Base-by-base conservation (phyloP, 2,329 filamentous ascomycete genomes). In the Pseudocercospora fuligena region DNA sequence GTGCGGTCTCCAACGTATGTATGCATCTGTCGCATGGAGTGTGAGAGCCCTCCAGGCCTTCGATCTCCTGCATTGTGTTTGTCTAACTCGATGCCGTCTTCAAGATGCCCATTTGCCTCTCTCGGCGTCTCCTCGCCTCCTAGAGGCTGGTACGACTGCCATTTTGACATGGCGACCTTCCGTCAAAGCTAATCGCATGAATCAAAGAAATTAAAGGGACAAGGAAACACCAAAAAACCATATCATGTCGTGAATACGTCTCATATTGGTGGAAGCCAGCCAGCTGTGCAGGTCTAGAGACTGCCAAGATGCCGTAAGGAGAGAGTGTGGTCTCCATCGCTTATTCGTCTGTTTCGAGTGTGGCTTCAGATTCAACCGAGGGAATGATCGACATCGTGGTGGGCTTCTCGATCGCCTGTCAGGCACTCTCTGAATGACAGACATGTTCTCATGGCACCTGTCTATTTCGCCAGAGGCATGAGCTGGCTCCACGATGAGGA, bases 91-190 rank as follows among this genome's bases (percentile, higher is more conserved):
- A 61, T 29, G 14, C 16, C 25, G 33, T 23, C 23, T 40, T 63
- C 51, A 6, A 60, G 40, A 19, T 63, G 36, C 16, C 49, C 49
- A 19, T 59, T 46, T 23, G 33, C 60, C 1, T 54, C 57, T 23
- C 63, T 65, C 21, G 36, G 53, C 27, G 66, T 61, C 29, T 71
- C 66, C 8, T 66, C 69, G 51, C 67, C 66, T 54, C 68, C 68
- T 21, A 71, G 64, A 25, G 66, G 60, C 36, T 68, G 68, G 66
- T 71, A 71, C 7, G 64, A 66, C 31, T 70, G 68, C 21, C 60
- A 63, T 21, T 60, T 63, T 56, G 67, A 60, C 69, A 73, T 73
- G 64, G 6, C 49, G 25, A 16, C 8, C 49, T n/a, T 7, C 21
- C 23, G 16, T 16, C 51, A 11, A 56, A 25, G 23, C 12, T 12